Evolutionary conservation across 768 basidiomycete species (phyloP).

Genomic region (Lactarius evosmus): DNA sequence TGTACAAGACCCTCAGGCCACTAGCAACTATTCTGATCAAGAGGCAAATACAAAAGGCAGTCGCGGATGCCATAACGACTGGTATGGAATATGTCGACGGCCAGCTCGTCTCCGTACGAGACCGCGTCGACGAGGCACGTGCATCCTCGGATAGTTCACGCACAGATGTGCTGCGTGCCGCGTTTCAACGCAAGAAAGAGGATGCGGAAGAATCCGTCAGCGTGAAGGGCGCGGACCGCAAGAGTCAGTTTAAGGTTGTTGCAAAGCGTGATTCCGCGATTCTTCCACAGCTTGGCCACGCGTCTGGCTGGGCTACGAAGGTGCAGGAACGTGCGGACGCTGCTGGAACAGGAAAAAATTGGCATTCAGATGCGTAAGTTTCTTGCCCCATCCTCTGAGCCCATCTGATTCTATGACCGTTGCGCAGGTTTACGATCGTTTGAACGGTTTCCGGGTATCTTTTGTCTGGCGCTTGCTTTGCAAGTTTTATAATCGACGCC

Average conservation of each 20-base stretch:
- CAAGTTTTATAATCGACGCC: neutral
- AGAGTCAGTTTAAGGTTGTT: slow-evolving; percentile 79
- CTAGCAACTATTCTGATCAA: slow-evolving; percentile 83
- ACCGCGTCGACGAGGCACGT: slow-evolving; percentile 54
- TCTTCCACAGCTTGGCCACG: slow-evolving; percentile 58
- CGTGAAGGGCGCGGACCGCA: slow-evolving; percentile 40
- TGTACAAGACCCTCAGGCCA: slow-evolving; percentile 82
- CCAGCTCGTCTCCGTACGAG: slow-evolving; percentile 84
- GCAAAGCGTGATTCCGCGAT: slow-evolving; percentile 64
- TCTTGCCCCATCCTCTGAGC: neutral
- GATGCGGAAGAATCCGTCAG: slow-evolving; percentile 39
- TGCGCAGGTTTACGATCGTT: slow-evolving; percentile 13
- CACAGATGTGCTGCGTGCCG: slow-evolving; percentile 58
- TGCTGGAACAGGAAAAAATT: slow-evolving; percentile 44
- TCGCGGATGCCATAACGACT: slow-evolving; percentile 66
- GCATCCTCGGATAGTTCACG: slow-evolving; percentile 39
- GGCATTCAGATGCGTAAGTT: slow-evolving; percentile 52
- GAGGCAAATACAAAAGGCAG: slow-evolving; percentile 61
- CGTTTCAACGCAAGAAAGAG: slow-evolving; percentile 60
- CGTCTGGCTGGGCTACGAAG: slow-evolving; percentile 70
- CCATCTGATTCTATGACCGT: neutral
- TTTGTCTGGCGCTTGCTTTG: neutral
- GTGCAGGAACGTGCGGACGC: slow-evolving; percentile 44
- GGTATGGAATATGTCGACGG: slow-evolving; percentile 87
- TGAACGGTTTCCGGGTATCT: neutral